Evolutionary conservation across 495 filamentous ascomycete genomes (phyloP), one percentile per base, ranked within the genome.

Genomic region (Cercophora newfieldiana): DNA sequence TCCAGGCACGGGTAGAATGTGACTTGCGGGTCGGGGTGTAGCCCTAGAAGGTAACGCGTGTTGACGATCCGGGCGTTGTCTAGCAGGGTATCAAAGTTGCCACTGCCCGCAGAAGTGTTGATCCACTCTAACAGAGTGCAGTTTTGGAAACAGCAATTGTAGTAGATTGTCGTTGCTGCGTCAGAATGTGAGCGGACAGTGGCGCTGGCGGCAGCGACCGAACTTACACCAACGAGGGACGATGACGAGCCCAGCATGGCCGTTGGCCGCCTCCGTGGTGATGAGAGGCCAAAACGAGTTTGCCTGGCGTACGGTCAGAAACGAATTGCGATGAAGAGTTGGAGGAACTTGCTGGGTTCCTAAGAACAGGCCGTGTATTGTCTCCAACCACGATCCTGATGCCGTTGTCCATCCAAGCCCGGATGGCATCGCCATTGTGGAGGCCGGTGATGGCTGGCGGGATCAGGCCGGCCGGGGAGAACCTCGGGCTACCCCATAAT

Each of bases 401-500:
- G 22, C 84, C 85, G 63, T 84, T 84, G 37, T 87, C 85, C 65
- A 72, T 75, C 84, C 85, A 89, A 18, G 86, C 87, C 29, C 72
- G 72, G 18, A 89, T 77, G 29, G 83, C 86, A 72, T 89, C 87
- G 16, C 83, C 87, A 73, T 89, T 89, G 77, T 88, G 86, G 10
- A 89, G 66, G 51, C 87, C 87, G 0, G 87, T 89, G 61, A 89
- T 89, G 62, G 83, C 85, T 0, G 87, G 87, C 10, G 87, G 87
- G 66, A 89, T 86, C 60, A 89, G 80, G 26, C 87, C 87, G 30
- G 77, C 78, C 22, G 72, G 66, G 18, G 82, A 86, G 64, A 80
- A 87, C 61, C 78, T 68, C 16, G 48, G 67, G 12, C 79, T 79
- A 18, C 66, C 29, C 51, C 73, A 69, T 37, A 89, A 72, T 12